Conservation (phyloP, 1,139 yeast species). For the Diutina catenulata region DNA sequence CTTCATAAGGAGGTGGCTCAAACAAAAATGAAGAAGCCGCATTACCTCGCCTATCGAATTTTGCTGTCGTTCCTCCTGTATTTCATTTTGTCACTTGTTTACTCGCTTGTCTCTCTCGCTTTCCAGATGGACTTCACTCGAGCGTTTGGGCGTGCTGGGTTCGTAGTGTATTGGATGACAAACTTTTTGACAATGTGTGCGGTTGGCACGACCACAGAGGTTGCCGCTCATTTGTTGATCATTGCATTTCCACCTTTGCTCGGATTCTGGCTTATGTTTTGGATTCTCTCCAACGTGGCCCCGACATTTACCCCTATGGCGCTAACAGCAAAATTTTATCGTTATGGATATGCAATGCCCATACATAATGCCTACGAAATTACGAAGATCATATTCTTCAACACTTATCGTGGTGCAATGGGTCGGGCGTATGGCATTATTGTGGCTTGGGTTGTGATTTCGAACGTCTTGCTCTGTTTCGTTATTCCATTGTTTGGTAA, state of each 20-base stretch:
- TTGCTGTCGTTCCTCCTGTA: constrained; percentile 11
- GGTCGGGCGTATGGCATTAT: constrained; percentile 51
- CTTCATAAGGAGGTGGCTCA: constrained; percentile 35
- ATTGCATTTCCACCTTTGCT: constrained; percentile 35
- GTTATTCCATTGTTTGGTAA: constrained; percentile 9
- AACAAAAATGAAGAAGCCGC: constrained; percentile 25
- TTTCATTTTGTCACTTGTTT: constrained; percentile 41
- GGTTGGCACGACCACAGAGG: constrained; percentile 54
- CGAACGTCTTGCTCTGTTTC: constrained; percentile 33
- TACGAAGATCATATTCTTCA: constrained; percentile 43
- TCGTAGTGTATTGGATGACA: constrained; percentile 53
- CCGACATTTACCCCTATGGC: constrained; percentile 52
- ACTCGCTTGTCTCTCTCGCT: constrained; percentile 47
- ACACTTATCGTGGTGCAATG: constrained; percentile 42
- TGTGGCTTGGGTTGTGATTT: constrained; percentile 45
- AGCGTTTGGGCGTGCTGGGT: constrained; percentile 51
- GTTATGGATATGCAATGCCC: constrained; percentile 59
- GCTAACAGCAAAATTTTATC: constrained; percentile 38
- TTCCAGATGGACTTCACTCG: constrained; percentile 41
- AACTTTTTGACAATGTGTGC: constrained; percentile 50
- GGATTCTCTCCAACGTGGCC: constrained; percentile 48
- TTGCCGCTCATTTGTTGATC: constrained; percentile 35
- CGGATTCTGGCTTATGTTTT: constrained; percentile 53
- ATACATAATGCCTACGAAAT: constrained; percentile 47
- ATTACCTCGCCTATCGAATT: constrained; percentile 38